Conservation (phyloP, 2,329 filamentous ascomycete species). For the Pyrenophora graminea region DNA sequence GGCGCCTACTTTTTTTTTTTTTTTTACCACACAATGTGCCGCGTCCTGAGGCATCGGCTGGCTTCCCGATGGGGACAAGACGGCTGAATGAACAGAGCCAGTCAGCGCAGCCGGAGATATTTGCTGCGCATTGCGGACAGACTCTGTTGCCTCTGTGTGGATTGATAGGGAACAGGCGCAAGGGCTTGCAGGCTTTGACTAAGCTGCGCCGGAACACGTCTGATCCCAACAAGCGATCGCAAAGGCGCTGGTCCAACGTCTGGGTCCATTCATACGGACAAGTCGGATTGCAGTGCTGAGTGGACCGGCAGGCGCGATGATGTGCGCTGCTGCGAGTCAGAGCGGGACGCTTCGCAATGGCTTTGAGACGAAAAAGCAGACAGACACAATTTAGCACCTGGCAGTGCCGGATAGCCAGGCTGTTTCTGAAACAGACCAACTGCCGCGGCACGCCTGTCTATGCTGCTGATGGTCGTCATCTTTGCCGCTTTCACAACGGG, state of each 20-base stretch:
- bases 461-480: slow-evolving; percentile 25
- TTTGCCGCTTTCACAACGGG: slow-evolving; percentile 35
- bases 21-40: slow-evolving; percentile 18
- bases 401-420: slow-evolving; percentile 31
- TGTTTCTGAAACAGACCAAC: slow-evolving; percentile 38
- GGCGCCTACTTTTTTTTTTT: slow-evolving; percentile 40
- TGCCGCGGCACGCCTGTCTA: slow-evolving; percentile 28
- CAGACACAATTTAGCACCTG: slow-evolving; percentile 9
- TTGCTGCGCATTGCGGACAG: slow-evolving; percentile 28
- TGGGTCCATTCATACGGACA: slow-evolving; percentile 19
- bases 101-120: slow-evolving; percentile 40
- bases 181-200: slow-evolving; percentile 23
- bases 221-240: slow-evolving; percentile 35
- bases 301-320: slow-evolving; percentile 42
- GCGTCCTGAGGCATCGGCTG: slow-evolving; percentile 39
- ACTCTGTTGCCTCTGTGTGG: slow-evolving; percentile 23
- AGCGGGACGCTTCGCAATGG: slow-evolving; percentile 12
- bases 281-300: slow-evolving; percentile 21
- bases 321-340: slow-evolving; percentile 42
- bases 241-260: slow-evolving; percentile 28
- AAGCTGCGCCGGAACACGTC: slow-evolving; percentile 25
- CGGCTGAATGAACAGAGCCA: slow-evolving; percentile 42
- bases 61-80: slow-evolving; percentile 44
- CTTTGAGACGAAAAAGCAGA: slow-evolving; percentile 23
- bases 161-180: slow-evolving; percentile 35